Conservation (phyloP, 2,329 filamentous ascomycete species). For the Verticillium alfalfae region DNA sequence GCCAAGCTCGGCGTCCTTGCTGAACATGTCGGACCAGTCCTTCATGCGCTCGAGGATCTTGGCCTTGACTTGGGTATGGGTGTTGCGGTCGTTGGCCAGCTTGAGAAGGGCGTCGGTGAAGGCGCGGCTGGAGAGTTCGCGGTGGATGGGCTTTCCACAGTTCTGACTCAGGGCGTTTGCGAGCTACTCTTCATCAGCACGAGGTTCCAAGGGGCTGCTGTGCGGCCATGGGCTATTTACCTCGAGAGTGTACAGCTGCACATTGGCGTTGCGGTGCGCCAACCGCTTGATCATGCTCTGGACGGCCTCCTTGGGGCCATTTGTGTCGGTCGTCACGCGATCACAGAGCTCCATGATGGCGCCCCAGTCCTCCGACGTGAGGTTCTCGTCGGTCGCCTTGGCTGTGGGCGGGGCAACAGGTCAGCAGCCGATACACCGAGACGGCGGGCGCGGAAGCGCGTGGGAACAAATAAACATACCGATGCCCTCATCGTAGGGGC, state of each 20-base stretch:
- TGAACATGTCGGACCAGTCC: slow-evolving; percentile 94
- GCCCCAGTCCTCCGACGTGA: slow-evolving; percentile 74
- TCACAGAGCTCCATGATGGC: slow-evolving; percentile 61
- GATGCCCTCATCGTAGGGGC: slow-evolving; percentile 55
- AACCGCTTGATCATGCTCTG: slow-evolving; percentile 87
- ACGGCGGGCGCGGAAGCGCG: background rate
- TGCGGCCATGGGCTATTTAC: slow-evolving; percentile 32
- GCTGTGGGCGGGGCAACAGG: slow-evolving; percentile 26
- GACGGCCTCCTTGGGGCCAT: slow-evolving; percentile 74
- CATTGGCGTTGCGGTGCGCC: slow-evolving; percentile 90
- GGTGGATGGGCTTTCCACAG: slow-evolving; percentile 80
- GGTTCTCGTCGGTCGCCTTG: slow-evolving; percentile 93
- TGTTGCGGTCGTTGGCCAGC: slow-evolving; percentile 89
- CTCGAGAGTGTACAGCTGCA: slow-evolving; percentile 91
- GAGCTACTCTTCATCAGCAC: slow-evolving; percentile 44
- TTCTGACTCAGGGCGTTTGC: slow-evolving; percentile 90
- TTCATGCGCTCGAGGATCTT: slow-evolving; percentile 97
- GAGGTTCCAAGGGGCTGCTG: background rate
- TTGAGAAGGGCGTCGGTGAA: slow-evolving; percentile 92
- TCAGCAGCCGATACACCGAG: background rate
- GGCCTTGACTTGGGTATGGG: slow-evolving; percentile 90
- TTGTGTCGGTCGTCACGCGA: slow-evolving; percentile 47
- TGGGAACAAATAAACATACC: slow-evolving; percentile 35
- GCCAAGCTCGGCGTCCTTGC: slow-evolving; percentile 80
- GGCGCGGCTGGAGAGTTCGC: slow-evolving; percentile 82